A percentile compares a stretch with the other conserved stretches of the same genome.
phyloP scores from a whole-genome alignment of 306 rosid genomes.

The Rubus parviflorus region DNA sequence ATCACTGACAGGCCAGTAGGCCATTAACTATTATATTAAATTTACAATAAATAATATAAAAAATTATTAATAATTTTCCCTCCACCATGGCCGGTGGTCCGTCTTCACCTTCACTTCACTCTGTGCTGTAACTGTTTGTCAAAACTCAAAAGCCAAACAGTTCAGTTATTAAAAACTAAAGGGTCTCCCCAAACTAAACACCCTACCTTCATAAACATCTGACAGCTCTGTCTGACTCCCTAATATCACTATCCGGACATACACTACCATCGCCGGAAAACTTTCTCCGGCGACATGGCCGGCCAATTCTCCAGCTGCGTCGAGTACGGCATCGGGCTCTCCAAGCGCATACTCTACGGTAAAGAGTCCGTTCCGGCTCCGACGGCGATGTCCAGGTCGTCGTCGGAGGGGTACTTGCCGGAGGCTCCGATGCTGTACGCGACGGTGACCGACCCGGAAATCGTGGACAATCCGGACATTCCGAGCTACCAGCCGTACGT shows the following conservation, averaged over 20 bases:
- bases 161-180: background rate
- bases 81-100: background rate
- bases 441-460: slow-evolving; percentile 66
- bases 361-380: slow-evolving; percentile 37
- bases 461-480: slow-evolving; percentile 87
- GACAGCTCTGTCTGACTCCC: background rate
- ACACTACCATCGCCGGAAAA: background rate
- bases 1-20: background rate
- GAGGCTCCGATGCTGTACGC: slow-evolving; percentile 83
- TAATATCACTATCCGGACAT: background rate
- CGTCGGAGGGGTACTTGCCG: slow-evolving; percentile 44
- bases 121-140: slow-evolving; percentile 10
- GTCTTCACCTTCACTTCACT: background rate
- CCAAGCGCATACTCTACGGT: slow-evolving; percentile 66
- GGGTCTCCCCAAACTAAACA: too few relatives aligned
- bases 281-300: slow-evolving; percentile 26
- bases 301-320: slow-evolving; percentile 67
- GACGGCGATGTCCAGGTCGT: slow-evolving; percentile 15
- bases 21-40: background rate
- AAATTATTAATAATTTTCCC: slow-evolving; percentile 11
- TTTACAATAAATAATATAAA: background rate
- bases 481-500: slow-evolving; percentile 94
- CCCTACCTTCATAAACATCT: background rate
- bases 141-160: background rate
- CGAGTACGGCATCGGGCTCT: slow-evolving; percentile 65